Base-by-base conservation (phyloP, 768 basidiomycete genomes). In the Pisolithus orientalis region DNA sequence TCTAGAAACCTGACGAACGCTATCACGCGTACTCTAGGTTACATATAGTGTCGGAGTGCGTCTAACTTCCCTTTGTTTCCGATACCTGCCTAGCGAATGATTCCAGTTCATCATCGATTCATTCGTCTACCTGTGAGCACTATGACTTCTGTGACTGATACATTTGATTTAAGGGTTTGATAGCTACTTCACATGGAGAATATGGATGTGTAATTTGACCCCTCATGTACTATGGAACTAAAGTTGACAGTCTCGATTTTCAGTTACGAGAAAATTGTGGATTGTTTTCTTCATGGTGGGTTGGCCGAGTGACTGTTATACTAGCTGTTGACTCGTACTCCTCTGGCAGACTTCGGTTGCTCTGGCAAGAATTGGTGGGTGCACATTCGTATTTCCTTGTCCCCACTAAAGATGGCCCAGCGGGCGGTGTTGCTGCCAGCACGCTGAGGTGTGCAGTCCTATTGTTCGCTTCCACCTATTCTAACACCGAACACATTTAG, bases 111-210 rank as follows among this genome's bases (percentile, higher is more conserved):
- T 45, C 27, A 45, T 50, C 1, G 53, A 54, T 29, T 45, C 39
- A 16, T 5, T 54, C 21, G 48, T 54, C 6, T 54, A 54, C 37
- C 17, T 54, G 53, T 50, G 21, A 32, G 53, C 39, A n/a, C 14
- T 39, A 10, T 29, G 44, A 2, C 8, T 10, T 28, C 11, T 17
- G 4, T 28, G 6, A 6, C 21, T 11, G 6, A 13, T 8, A 7
- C 13, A 5, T 28, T 24, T 13, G 21, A 24, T 24, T 8, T 39
- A 32, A 9, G 24, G 10, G 5, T 32, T 10, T 11, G 8, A 31
- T 44, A 54, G 53, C 7, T 54, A 54, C 38, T 54, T 54, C 34
- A 49, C 48, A 11, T 54, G 53, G 53, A 44, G 53, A 17, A 50
- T 54, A 45, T 54, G 47, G 47, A 45, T 8, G 17, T 54, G 53